These are phyloP conservation scores for Magnaporthales sp. DNA, from an alignment of 2,329 filamentous ascomycete species.

Conservation along the genomic window DNA sequence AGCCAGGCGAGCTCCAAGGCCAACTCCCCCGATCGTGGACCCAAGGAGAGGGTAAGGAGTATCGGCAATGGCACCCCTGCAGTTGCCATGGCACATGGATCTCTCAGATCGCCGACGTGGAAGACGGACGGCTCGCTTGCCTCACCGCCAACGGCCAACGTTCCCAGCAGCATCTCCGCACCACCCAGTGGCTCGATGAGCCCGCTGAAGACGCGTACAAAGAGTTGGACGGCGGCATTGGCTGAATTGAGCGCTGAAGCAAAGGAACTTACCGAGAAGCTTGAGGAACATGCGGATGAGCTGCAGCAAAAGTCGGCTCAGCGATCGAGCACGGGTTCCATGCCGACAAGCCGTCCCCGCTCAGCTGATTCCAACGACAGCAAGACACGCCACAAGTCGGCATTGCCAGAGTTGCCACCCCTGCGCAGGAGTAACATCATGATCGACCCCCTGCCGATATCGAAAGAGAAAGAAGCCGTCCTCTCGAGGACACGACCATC, in stretches of 20 bases:
- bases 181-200: slow-evolving; percentile 22
- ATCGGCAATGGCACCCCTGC: slow-evolving; percentile 58
- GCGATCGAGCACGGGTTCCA: slow-evolving; percentile 26
- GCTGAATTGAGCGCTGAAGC: slow-evolving; percentile 64
- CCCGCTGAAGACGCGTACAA: slow-evolving; percentile 46
- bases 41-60: slow-evolving; percentile 4
- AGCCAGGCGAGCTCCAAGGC: slow-evolving; percentile 34
- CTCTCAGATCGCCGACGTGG: slow-evolving; percentile 44
- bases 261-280: slow-evolving; percentile 64
- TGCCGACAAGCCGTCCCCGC: slow-evolving; percentile 24
- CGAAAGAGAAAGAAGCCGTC: slow-evolving; percentile 79
- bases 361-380: slow-evolving; percentile 25
- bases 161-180: not conserved
- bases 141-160: not conserved
- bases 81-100: slow-evolving; percentile 49
- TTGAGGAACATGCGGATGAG: slow-evolving; percentile 69
- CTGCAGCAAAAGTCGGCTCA: slow-evolving; percentile 37
- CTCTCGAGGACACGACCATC: slow-evolving; percentile 72
- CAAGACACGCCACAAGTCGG: slow-evolving; percentile 51
- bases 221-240: slow-evolving; percentile 67
- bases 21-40: slow-evolving; percentile 13
- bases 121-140: slow-evolving; percentile 15
- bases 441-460: slow-evolving; percentile 76
- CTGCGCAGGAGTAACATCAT: slow-evolving; percentile 68
- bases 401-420: slow-evolving; percentile 62